phyloP scores from a whole-genome alignment of 768 basidiomycete genomes.

The Russula ochroleuca region DNA sequence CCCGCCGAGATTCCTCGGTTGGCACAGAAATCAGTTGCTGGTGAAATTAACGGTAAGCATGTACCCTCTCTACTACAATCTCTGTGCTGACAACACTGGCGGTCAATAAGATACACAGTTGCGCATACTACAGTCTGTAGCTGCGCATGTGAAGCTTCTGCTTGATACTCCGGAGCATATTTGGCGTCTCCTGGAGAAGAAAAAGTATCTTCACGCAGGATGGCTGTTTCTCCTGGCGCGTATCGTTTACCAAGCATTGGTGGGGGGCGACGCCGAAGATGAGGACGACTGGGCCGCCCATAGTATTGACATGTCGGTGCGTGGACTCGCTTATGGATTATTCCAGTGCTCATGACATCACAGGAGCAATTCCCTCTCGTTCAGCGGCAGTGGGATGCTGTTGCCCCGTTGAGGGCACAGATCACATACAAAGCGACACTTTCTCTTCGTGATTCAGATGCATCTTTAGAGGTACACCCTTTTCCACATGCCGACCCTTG shows the following conservation, averaged over 20 bases:
- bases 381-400: slow-evolving; percentile 89
- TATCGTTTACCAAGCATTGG: slow-evolving; percentile 74
- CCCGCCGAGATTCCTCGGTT: slow-evolving; percentile 29
- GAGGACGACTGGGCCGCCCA: slow-evolving; percentile 55
- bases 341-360: neutral
- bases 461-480: slow-evolving; percentile 48
- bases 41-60: slow-evolving; percentile 27
- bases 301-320: slow-evolving; percentile 60
- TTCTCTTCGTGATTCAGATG: slow-evolving; percentile 59
- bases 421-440: slow-evolving; percentile 85
- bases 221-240: slow-evolving; percentile 85
- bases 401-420: slow-evolving; percentile 82
- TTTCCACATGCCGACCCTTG: neutral
- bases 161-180: slow-evolving; percentile 89
- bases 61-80: neutral
- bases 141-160: slow-evolving; percentile 87
- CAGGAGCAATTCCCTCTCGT: slow-evolving; percentile 86
- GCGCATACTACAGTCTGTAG: slow-evolving; percentile 63
- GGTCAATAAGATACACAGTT: slow-evolving; percentile 56
- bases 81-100: slow-evolving; percentile 1
- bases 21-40: neutral
- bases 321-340: slow-evolving; percentile 27
- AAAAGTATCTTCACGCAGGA: slow-evolving; percentile 75
- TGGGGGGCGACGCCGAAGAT: slow-evolving; percentile 59
- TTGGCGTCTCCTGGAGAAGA: slow-evolving; percentile 80